Evolutionary conservation across 2,329 filamentous ascomycete genomes (phyloP), one percentile per base, ranked within the genome.

Genomic region (Xylariales sp.): DNA sequence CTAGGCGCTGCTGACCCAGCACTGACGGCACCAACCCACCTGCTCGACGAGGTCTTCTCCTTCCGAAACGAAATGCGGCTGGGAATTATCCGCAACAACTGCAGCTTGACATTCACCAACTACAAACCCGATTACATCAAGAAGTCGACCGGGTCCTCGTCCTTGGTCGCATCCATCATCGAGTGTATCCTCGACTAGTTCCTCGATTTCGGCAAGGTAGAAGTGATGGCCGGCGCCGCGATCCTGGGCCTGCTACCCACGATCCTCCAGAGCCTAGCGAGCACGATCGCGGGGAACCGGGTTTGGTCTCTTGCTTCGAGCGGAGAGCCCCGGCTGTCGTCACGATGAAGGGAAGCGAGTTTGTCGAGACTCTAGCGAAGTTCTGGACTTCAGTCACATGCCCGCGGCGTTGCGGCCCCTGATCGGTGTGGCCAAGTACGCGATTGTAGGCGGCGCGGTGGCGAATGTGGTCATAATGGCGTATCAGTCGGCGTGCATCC

Each of bases 391-490:
- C 18, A 9, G n/a, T 11, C 5, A 5, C 11, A 9, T 20, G 12
- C 32, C 32, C 5, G 9, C 3, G 9, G 7, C 16, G 2, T 8
- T 18, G 32, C 6, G 32, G 9, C 16, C 16, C 7, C 9, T 35
- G 32, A 16, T 35, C 10, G 21, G 32, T 35, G 12, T 35, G 16
- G 6, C 21, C 3, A 14, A 20, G 19, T 35, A 16, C 14, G 15
- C 14, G 9, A 21, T 20, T 18, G 9, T 21, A 5, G 32, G 16
- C 9, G 32, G 16, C 9, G 12, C 16, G 2, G 32, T 35, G n/a
- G 32, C 32, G 9, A 35, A 35, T 10, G 32, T 35, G 19, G 32
- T 35, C n/a, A 20, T 35, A 11, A 9, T 35, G 32, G 32, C 32
- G 2, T 35, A 35, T 3, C 32, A 35, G 16, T 35, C 9, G 32